phyloP scores from a whole-genome alignment of 352 stramenopile species.

The Phytophthora podocarpi region DNA sequence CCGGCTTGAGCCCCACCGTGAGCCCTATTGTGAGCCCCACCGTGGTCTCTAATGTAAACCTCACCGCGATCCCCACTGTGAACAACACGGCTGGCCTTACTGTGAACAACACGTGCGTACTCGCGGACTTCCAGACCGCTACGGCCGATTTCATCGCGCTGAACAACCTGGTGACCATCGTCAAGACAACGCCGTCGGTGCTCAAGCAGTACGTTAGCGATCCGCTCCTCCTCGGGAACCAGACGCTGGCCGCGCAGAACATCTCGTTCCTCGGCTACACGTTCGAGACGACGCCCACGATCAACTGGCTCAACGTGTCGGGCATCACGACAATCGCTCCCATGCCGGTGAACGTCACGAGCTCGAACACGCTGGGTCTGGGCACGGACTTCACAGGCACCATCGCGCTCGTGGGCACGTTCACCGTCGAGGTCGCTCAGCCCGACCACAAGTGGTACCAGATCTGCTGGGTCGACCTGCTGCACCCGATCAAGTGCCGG shows the following conservation, averaged over 20 bases:
- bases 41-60: not conserved
- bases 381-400: slow-evolving; percentile 51
- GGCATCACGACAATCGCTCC: slow-evolving; percentile 54
- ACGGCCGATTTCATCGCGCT: slow-evolving; percentile 50
- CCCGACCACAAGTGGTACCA: slow-evolving; percentile 67
- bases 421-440: slow-evolving; percentile 58
- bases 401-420: slow-evolving; percentile 38
- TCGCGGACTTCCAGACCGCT: slow-evolving; percentile 52
- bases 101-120: slow-evolving; percentile 36
- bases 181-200: slow-evolving; percentile 44
- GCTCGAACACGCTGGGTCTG: slow-evolving; percentile 38
- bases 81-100: not conserved
- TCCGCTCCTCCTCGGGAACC: slow-evolving; percentile 44
- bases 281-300: slow-evolving; percentile 47
- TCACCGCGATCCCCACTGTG: not conserved
- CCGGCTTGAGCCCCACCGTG: not conserved
- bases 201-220: slow-evolving; percentile 42
- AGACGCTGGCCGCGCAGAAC: slow-evolving; percentile 45
- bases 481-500: slow-evolving; percentile 52
- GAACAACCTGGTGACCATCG: slow-evolving; percentile 48
- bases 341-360: slow-evolving; percentile 53
- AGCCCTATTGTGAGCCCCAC: not conserved
- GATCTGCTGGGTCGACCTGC: slow-evolving; percentile 61
- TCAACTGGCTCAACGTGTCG: slow-evolving; percentile 52
- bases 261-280: slow-evolving; percentile 57